These are phyloP conservation scores for Penicillium sp. DNA, from an alignment of 2,329 filamentous ascomycete species.

Conservation along the genomic window DNA sequence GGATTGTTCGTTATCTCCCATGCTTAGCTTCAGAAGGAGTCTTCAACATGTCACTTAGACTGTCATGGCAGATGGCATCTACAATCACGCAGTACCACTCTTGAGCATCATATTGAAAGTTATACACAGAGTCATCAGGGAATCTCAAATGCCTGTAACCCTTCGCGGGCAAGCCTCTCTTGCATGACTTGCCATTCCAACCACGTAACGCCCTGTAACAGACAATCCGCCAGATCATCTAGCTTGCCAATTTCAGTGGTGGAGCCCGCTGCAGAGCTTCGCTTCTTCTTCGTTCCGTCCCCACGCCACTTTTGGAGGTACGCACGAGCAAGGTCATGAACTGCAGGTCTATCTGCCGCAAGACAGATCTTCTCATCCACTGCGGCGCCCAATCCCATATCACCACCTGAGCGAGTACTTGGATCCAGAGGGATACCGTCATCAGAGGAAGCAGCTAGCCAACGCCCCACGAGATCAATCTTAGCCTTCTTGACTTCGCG, in stretches of 20 bases:
- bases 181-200: constrained; percentile 67
- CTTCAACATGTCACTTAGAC: too few relatives aligned
- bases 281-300: constrained; percentile 24
- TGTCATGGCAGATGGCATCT: neutral
- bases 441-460: constrained; percentile 45
- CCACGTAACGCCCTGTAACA: constrained; percentile 78
- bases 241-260: constrained; percentile 58
- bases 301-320: constrained; percentile 39
- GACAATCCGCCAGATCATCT: constrained; percentile 79
- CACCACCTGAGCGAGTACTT: constrained; percentile 2
- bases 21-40: too few relatives aligned
- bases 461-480: constrained; percentile 63
- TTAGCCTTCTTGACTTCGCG: constrained; percentile 57
- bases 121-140: neutral
- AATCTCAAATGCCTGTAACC: constrained; percentile 23
- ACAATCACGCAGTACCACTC: neutral
- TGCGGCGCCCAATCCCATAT: constrained; percentile 18
- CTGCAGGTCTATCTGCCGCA: constrained; percentile 21
- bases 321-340: constrained; percentile 30
- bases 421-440: constrained; percentile 11
- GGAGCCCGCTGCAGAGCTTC: constrained; percentile 3
- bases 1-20: too few relatives aligned
- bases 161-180: constrained; percentile 32
- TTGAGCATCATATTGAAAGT: neutral
- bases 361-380: constrained; percentile 21